phyloP scores from a whole-genome alignment of 2,329 filamentous ascomycete genomes.

The Pleurostoma richardsiae region DNA sequence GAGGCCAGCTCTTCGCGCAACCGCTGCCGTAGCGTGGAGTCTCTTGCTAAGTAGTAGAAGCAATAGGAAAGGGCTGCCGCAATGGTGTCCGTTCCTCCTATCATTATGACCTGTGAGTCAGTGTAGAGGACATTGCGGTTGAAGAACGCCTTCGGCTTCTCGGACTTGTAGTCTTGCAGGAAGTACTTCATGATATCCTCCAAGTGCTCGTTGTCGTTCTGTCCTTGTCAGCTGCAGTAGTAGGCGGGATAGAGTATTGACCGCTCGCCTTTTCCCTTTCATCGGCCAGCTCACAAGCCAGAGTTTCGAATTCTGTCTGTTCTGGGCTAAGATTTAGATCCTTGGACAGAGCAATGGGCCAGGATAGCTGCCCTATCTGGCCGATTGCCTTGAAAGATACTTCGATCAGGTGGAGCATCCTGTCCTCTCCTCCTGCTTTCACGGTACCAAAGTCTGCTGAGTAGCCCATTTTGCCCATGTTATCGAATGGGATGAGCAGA shows the following conservation, averaged over 20 bases:
- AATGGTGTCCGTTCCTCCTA: slow-evolving; percentile 5
- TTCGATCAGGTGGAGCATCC: slow-evolving; percentile 15
- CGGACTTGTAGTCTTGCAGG: slow-evolving; percentile 6
- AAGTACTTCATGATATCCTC: slow-evolving; percentile 10
- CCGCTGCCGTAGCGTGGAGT: neutral
- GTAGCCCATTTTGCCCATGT: slow-evolving; percentile 20
- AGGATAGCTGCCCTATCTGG: slow-evolving; percentile 12
- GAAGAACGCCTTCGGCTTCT: slow-evolving; percentile 7
- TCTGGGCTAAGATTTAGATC: neutral
- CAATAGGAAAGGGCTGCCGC: slow-evolving; percentile 4
- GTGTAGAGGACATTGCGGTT: slow-evolving; percentile 3
- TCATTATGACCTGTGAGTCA: slow-evolving; percentile 3
- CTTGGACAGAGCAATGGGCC: slow-evolving; percentile 13
- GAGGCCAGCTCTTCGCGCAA: slow-evolving; percentile 5
- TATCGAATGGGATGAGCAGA: slow-evolving; percentile 19
- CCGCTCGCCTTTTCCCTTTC: neutral
- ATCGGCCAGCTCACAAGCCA: neutral
- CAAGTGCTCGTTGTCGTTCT: slow-evolving; percentile 2
- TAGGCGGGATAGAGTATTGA: too few relatives aligned
- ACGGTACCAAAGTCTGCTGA: slow-evolving; percentile 16
- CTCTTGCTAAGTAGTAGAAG: slow-evolving; percentile 7
- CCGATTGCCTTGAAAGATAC: slow-evolving; percentile 11
- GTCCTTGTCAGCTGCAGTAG: neutral
- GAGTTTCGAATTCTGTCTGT: neutral
- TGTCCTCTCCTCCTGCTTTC: slow-evolving; percentile 13